Percentiles rank a stretch among this genome's conserved stretches.
These are phyloP conservation scores for Exophiala mesophila DNA, from an alignment of 2,329 filamentous ascomycete genomes.

Conservation along the genomic window DNA sequence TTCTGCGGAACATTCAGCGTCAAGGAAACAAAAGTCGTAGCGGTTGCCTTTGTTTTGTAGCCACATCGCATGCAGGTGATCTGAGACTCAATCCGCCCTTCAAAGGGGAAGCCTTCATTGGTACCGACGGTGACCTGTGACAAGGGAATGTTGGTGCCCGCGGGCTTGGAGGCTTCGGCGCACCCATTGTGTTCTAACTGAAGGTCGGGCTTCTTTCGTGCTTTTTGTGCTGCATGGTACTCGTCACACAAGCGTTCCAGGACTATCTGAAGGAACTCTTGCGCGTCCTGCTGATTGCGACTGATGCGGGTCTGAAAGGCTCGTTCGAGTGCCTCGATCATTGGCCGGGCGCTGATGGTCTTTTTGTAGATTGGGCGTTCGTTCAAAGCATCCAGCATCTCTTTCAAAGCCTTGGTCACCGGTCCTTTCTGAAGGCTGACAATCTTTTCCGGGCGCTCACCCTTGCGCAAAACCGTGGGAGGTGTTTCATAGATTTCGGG, in stretches of 20 bases:
- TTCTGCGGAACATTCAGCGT: conserved; percentile 87
- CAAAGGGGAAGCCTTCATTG: conserved; percentile 77
- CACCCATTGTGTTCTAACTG: conserved; percentile 24
- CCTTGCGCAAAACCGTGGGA: conserved; percentile 36
- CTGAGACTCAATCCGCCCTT: conserved; percentile 88
- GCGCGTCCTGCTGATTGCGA: conserved; percentile 92
- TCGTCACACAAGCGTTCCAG: conserved; percentile 90
- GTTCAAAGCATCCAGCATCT: conserved; percentile 86
- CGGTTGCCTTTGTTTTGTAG: conserved; percentile 79
- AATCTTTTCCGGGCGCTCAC: conserved; percentile 44
- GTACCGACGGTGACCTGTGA: conserved; percentile 33
- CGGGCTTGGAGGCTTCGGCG: conserved; percentile 29
- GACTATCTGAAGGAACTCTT: conserved; percentile 93
- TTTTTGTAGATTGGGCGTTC: conserved; percentile 91
- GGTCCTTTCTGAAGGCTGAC: conserved; percentile 68
- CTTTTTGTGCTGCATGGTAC: conserved; percentile 77
- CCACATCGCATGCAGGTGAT: conserved; percentile 87
- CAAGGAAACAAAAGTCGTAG: conserved; percentile 83
- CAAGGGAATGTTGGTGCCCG: conserved; percentile 30
- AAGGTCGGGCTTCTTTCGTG: conserved; percentile 46
- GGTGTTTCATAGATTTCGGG: conserved; percentile 66
- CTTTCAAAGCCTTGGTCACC: conserved; percentile 83
- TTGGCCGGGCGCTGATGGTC: conserved; percentile 80
- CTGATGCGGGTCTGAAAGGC: conserved; percentile 90
- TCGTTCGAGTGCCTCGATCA: conserved; percentile 75